Evolutionary conservation across 352 stramenopile genomes (phyloP).

Genomic region (Phytophthora cryptogea): DNA sequence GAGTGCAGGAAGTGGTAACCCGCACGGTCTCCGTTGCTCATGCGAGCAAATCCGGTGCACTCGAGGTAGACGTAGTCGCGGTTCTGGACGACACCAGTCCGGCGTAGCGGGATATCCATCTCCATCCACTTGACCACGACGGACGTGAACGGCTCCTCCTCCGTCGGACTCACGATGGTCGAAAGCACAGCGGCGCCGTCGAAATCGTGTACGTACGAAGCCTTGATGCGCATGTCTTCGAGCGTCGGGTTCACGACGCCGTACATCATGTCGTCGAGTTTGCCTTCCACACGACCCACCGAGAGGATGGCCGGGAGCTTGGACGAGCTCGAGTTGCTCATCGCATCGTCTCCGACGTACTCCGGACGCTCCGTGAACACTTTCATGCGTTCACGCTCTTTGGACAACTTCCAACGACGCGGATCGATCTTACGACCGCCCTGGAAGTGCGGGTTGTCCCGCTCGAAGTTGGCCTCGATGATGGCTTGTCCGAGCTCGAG

Average conservation of each 20-base stretch:
- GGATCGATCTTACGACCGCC: constrained; percentile 34
- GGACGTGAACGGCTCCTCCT: constrained; percentile 36
- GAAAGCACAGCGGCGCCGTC: constrained; percentile 38
- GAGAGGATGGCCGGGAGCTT: constrained; percentile 38
- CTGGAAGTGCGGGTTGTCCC: constrained; percentile 36
- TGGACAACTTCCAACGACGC: constrained; percentile 41
- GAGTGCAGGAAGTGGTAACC: constrained; percentile 73
- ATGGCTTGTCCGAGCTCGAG: constrained; percentile 38
- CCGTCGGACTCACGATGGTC: constrained; percentile 36
- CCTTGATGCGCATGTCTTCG: constrained; percentile 46
- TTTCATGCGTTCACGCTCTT: constrained; percentile 37
- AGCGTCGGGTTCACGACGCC: constrained; percentile 40
- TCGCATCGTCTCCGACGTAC: constrained; percentile 30
- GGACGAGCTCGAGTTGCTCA: constrained; percentile 29
- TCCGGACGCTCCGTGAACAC: constrained; percentile 40
- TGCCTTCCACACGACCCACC: constrained; percentile 33
- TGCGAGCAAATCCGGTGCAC: constrained; percentile 43
- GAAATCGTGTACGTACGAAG: constrained; percentile 42
- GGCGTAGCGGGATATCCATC: constrained; percentile 43
- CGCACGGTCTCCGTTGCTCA: constrained; percentile 53
- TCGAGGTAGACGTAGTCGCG: constrained; percentile 69
- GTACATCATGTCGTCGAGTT: constrained; percentile 51
- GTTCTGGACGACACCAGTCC: constrained; percentile 49
- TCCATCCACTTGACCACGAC: constrained; percentile 52
- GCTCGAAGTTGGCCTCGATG: constrained; percentile 42